Base-by-base conservation (phyloP, 345 rosid species). In the Citrus glauca region DNA sequence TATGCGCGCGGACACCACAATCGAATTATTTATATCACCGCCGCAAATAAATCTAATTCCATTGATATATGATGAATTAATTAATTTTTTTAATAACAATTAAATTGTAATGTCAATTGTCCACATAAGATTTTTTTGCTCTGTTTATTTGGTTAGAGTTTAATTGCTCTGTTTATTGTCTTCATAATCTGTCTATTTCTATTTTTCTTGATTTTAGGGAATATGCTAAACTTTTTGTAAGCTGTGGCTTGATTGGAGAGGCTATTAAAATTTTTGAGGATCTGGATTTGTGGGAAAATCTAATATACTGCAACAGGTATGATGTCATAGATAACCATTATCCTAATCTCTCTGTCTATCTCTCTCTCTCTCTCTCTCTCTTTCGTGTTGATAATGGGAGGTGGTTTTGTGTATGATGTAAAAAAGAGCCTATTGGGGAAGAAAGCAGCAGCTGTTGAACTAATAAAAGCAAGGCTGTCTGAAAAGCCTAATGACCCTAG, bases 401-500 rank as follows among this genome's bases (percentile, higher is more conserved):
- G 76, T 67, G 78, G 32, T 56, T 79, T 13, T 63, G 66, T 55
- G 69, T 74, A 28, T 63, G 72, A 42, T 75, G 62, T 73, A 10
- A 17, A 69, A 73, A 81, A 72, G 86, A 95, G 99, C 85, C 78
- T 84, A 50, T 81, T 95, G 86, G 99, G 88, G 68, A 95, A 93
- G 90, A 95, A 88, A 87, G 88, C 99, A 59, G 97, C 96, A 48
- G 98, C 98, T 71, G 95, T 92, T 69, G 94, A 93, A 70, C 90
- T 95, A 81, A 92, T 95, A 81, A 94, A 90, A 83, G 80, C 79
- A 38, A 86, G 88, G 63, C 87, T 95, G 53, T 80, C 82, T 68
- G 90, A 90, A 74, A 83, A 62, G 79, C 96, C 97, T 95, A 85
- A 84, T 83, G 97, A 95, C 81, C 98, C 97, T 35, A 88, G 88